Conservation (phyloP, 1,284 basidiomycete species). For the Rhodotorula sp. region DNA sequence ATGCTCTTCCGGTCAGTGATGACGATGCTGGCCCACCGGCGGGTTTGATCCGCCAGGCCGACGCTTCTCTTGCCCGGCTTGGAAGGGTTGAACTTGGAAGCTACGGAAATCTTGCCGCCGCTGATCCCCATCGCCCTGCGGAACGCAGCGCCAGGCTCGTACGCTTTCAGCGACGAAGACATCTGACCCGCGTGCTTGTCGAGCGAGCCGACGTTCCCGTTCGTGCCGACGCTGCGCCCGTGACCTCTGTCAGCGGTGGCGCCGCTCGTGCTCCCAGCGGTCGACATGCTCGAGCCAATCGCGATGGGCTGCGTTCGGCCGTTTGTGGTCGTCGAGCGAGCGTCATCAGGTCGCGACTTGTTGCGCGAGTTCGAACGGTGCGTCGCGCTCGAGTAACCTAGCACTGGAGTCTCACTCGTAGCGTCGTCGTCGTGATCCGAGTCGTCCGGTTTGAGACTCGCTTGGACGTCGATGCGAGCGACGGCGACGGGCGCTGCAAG, state of each 20-base stretch:
- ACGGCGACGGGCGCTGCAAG: slow-evolving; percentile 30
- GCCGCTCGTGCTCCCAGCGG: background rate
- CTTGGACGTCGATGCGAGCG: slow-evolving; percentile 32
- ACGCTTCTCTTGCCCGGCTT: slow-evolving; percentile 39
- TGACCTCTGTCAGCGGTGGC: background rate
- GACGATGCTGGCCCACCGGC: slow-evolving; percentile 44
- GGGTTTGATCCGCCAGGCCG: slow-evolving; percentile 39
- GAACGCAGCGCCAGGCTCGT: slow-evolving; percentile 19
- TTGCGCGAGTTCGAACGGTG: background rate
- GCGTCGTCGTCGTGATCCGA: background rate
- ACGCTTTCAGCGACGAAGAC: slow-evolving; percentile 33
- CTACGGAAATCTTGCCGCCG: slow-evolving; percentile 16
- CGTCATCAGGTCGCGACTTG: background rate
- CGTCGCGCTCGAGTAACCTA: slow-evolving; percentile 9
- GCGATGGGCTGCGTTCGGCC: slow-evolving; percentile 32
- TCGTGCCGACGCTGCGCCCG: background rate
- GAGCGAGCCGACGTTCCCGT: background rate
- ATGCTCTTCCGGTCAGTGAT: slow-evolving; percentile 36
- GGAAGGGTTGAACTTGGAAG: slow-evolving; percentile 33
- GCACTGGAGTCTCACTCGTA: background rate
- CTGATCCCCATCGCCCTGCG: slow-evolving; percentile 15
- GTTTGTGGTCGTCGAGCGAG: background rate
- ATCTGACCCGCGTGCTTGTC: slow-evolving; percentile 5
- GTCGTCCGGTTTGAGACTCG: slow-evolving; percentile 21
- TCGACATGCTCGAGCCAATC: slow-evolving; percentile 13